These are phyloP conservation scores for Grammothele lineata DNA, from an alignment of 768 basidiomycete genomes.

Conservation along the genomic window DNA sequence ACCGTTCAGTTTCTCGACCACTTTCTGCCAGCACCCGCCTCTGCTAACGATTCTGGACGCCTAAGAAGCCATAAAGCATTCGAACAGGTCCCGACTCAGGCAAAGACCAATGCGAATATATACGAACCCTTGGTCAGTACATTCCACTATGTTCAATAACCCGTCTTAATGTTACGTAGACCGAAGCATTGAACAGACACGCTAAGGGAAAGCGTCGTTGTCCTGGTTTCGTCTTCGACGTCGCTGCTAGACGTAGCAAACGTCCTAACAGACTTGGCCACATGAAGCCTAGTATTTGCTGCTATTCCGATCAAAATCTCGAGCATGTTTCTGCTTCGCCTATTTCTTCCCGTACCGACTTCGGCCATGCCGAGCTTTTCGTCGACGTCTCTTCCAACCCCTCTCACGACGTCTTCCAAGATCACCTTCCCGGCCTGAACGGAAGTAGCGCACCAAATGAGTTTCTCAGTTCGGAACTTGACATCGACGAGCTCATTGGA, in stretches of 20 bases:
- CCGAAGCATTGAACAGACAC: not conserved
- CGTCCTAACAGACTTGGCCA: not conserved
- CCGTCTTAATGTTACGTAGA: no score
- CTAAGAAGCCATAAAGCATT: not conserved
- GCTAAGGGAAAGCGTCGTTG: not conserved
- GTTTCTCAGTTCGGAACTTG: no score
- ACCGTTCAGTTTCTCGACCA: conserved; percentile 1
- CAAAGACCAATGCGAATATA: not conserved
- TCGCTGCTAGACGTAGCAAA: not conserved
- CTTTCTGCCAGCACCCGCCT: not conserved
- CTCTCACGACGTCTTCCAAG: not conserved
- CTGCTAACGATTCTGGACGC: not conserved
- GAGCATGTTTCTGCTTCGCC: not conserved
- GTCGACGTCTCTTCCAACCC: conserved; percentile 3
- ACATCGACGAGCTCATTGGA: no score
- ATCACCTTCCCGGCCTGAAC: not conserved
- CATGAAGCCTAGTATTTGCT: conserved; percentile 1
- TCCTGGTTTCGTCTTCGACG: conserved; percentile 4
- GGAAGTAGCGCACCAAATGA: no score
- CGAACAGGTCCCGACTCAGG: not conserved
- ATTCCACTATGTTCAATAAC: no score
- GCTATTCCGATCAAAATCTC: not conserved
- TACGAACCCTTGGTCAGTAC: not conserved
- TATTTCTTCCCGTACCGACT: not conserved
- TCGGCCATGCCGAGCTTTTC: conserved; percentile 5